Percentiles rank a stretch among this genome's conserved stretches.
Conservation (phyloP, 495 filamentous ascomycete genomes). For the Margaritispora aquatica region DNA sequence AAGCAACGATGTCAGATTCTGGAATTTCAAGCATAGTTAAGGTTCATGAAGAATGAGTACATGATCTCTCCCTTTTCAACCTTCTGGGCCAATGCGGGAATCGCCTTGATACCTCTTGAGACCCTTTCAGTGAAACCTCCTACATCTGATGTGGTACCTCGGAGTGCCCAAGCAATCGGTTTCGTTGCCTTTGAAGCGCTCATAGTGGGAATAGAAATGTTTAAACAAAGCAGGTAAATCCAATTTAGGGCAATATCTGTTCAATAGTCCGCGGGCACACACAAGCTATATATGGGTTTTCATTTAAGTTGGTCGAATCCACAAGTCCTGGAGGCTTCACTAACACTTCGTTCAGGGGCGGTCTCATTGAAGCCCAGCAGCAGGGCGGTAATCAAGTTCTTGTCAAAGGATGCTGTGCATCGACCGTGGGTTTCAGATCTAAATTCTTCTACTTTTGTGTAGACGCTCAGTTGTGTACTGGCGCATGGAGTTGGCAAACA, state of each 20-base stretch:
- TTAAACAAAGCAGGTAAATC: background rate
- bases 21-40: background rate
- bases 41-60: background rate
- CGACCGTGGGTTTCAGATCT: no score
- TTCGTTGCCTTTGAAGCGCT: background rate
- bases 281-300: background rate
- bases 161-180: slow-evolving; percentile 1
- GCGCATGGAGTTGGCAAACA: no score
- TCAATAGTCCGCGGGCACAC: background rate
- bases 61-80: background rate
- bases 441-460: no score
- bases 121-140: background rate
- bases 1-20: background rate
- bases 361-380: no score
- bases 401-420: no score
- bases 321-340: no score
- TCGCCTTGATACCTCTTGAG: background rate
- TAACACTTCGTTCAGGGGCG: no score
- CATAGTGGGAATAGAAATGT: background rate
- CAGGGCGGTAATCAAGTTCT: no score
- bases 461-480: no score
- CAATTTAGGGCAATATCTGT: background rate
- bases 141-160: background rate
- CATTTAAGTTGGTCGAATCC: background rate
- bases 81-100: background rate